These are phyloP conservation scores for Globisporangium irregulare DNA, from an alignment of 352 stramenopile species.

Conservation along the genomic window DNA sequence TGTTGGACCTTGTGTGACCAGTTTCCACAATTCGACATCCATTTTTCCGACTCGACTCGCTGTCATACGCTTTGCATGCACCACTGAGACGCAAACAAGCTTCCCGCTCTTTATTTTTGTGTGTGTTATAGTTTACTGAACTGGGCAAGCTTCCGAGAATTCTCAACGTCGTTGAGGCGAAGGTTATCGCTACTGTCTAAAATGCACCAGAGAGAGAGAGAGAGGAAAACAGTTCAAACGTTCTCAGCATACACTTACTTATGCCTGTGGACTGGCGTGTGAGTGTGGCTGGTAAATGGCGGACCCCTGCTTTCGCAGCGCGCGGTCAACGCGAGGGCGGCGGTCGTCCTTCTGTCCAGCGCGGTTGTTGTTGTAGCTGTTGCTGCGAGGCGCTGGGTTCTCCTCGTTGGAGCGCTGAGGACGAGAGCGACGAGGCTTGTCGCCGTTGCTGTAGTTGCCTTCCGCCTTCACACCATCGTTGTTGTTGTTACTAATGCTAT, in stretches of 20 bases:
- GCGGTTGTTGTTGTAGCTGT: constrained; percentile 19
- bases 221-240: not conserved
- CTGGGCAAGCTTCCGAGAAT: not conserved
- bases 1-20: not conserved
- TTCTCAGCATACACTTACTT: not conserved
- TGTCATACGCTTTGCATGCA: not conserved
- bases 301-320: constrained; percentile 35
- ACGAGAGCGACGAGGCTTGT: constrained; percentile 35
- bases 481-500: constrained; percentile 20
- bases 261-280: constrained; percentile 21
- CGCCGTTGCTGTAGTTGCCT: constrained; percentile 7
- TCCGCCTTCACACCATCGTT: constrained; percentile 12
- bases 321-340: constrained; percentile 34
- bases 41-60: not conserved
- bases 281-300: constrained; percentile 24
- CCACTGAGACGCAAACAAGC: not conserved
- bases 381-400: constrained; percentile 19
- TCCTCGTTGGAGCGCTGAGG: constrained; percentile 28
- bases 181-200: constrained; percentile 11
- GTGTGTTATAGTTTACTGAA: not conserved
- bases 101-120: not conserved
- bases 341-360: constrained; percentile 32
- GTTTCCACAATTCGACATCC: not conserved
- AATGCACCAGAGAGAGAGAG: constrained; percentile 1
- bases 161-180: not conserved